Base-by-base conservation (phyloP, 2,329 filamentous ascomycete species). In the Hypoxylon sp. region DNA sequence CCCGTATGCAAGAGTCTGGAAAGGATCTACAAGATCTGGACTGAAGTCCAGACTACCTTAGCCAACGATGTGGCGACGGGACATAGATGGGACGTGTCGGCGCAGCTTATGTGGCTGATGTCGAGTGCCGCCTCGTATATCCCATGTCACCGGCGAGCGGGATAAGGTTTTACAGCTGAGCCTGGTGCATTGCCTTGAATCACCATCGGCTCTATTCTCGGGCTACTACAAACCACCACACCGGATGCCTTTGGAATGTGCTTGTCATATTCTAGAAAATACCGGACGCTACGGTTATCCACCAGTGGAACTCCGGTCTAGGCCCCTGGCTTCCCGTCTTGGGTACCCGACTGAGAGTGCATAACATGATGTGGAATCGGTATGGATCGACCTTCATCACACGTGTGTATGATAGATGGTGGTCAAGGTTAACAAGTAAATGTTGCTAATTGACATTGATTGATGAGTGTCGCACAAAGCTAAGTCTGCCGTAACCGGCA, bases 11-110 rank as follows among this genome's bases (percentile, higher is more conserved):
- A 26, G 26, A 46, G 48, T 32, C 17, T 47, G 22, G 51, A 59
- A 32, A 34, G 34, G 53, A 56, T 62, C 58, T 59, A 46, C 56
- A 17, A 24, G 11, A 50, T 60, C 61, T 57, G 28, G 48, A 56
- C 30, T 24, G 34, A 6, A n/a, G 20, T 54, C 43, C 37, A 26
- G 44, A 37, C 10, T 30, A 30, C 11, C 17, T 47, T 39, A 7
- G 2, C 19, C 30, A 4, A 6, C 37, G 17, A 32, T 37, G 43
- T 46, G 17, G n/a, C 32, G 34, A 24, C 37, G 11, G 17, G 26
- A 32, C 7, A 15, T 15, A 30, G 6, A 24, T 24, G 34, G 17
- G 24, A 51, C 19, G n/a, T 52, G 24, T 26, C 32, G 32, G 43
- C 20, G 15, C 39, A 17, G 50, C 22, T 39, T n/a, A 22, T 44